Percentiles rank a stretch among this genome's conserved stretches.
phyloP scores from a whole-genome alignment of 805 yeast genomes.

The Metschnikowia kofuensis region DNA sequence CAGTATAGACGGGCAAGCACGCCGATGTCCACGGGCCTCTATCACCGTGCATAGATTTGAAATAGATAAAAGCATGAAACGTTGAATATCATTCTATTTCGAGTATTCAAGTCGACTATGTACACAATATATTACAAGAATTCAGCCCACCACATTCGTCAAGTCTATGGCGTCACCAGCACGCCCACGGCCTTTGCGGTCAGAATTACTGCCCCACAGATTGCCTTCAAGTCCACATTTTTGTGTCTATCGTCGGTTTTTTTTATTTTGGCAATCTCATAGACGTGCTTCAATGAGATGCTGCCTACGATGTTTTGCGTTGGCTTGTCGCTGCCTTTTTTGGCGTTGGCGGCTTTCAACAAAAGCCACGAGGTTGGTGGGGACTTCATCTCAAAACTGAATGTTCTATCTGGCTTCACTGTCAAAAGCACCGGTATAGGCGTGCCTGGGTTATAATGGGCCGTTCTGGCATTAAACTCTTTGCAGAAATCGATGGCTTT shows the following conservation, averaged over 20 bases:
- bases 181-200: slow-evolving; percentile 92
- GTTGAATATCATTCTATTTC: background rate
- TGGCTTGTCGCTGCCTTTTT: slow-evolving; percentile 73
- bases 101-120: slow-evolving; percentile 8
- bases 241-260: slow-evolving; percentile 80
- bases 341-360: slow-evolving; percentile 73
- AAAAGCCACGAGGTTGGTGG: slow-evolving; percentile 91
- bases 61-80: no score
- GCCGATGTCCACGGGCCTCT: no score
- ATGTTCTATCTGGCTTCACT: slow-evolving; percentile 90
- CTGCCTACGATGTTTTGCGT: slow-evolving; percentile 60
- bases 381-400: slow-evolving; percentile 79
- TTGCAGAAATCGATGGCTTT: slow-evolving; percentile 98
- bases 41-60: no score
- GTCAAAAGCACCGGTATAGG: slow-evolving; percentile 87
- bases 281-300: slow-evolving; percentile 79
- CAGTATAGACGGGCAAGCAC: background rate
- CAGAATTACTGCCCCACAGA: slow-evolving; percentile 78
- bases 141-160: background rate
- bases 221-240: slow-evolving; percentile 63
- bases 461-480: slow-evolving; percentile 96
- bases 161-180: slow-evolving; percentile 59
- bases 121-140: slow-evolving; percentile 12
- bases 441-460: slow-evolving; percentile 76
- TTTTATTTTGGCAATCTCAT: slow-evolving; percentile 93